These are phyloP conservation scores for Scedosporium dehoogii DNA, from an alignment of 2,329 filamentous ascomycete species.

Conservation along the genomic window DNA sequence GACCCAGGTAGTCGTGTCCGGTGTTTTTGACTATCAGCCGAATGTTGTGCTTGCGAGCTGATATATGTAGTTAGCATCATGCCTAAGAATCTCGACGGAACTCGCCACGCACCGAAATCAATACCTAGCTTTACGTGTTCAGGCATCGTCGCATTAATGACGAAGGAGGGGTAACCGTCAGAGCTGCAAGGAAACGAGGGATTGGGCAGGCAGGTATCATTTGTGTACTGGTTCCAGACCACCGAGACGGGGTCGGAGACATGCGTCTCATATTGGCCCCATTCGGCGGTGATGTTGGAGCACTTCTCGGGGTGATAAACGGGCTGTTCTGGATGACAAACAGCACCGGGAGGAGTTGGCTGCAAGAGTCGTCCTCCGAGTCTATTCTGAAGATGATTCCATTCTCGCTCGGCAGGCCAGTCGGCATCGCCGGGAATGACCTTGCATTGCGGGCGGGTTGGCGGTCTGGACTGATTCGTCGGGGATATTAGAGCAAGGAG, in stretches of 20 bases:
- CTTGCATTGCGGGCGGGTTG: too few relatives aligned
- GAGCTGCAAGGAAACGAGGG: constrained; percentile 24
- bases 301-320: background rate
- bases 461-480: too few relatives aligned
- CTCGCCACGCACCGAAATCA: constrained; percentile 17
- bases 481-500: too few relatives aligned
- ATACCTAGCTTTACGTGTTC: constrained; percentile 22
- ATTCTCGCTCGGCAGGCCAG: too few relatives aligned
- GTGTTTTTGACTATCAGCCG: constrained; percentile 25
- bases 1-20: constrained; percentile 25
- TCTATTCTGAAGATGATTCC: background rate
- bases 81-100: too few relatives aligned
- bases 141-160: constrained; percentile 21
- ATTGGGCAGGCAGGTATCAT: background rate
- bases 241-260: background rate
- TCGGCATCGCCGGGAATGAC: too few relatives aligned
- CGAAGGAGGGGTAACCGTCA: constrained; percentile 31
- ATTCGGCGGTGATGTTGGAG: background rate
- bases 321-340: background rate
- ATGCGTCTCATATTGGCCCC: background rate
- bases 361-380: background rate
- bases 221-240: background rate
- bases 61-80: background rate
- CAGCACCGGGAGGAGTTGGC: background rate
- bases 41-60: constrained; percentile 1